Conservation (phyloP, 1,139 yeast genomes). For the Kluyveromyces sp. region DNA sequence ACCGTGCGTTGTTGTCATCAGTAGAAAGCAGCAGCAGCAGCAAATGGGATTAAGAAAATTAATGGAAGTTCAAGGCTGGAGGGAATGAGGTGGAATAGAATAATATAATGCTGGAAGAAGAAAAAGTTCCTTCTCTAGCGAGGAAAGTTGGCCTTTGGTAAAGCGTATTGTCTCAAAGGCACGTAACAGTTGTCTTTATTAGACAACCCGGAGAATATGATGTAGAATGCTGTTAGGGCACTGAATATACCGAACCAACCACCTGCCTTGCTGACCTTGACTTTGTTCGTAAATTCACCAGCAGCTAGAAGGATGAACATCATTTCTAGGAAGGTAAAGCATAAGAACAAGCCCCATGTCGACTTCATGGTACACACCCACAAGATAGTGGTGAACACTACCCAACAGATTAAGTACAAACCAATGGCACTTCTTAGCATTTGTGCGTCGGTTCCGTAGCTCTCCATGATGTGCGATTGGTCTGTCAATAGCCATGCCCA, state of each 20-base stretch:
- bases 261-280: constrained; percentile 49
- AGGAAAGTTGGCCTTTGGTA: constrained; percentile 36
- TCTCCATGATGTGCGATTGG: constrained; percentile 45
- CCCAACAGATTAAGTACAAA: constrained; percentile 59
- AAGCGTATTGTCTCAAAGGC: constrained; percentile 47
- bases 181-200: constrained; percentile 54
- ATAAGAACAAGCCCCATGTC: constrained; percentile 49
- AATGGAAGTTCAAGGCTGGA: too few species aligned
- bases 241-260: constrained; percentile 60
- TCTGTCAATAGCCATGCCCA: constrained; percentile 52
- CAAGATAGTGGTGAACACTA: constrained; percentile 51
- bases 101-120: not conserved
- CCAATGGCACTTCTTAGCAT: constrained; percentile 48
- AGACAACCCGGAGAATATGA: constrained; percentile 65
- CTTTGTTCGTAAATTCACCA: constrained; percentile 44
- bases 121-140: not conserved
- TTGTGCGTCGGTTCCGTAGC: constrained; percentile 38
- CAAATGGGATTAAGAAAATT: too few species aligned
- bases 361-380: constrained; percentile 54
- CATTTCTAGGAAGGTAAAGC: constrained; percentile 46
- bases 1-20: too few species aligned
- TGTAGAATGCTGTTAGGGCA: constrained; percentile 53
- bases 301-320: constrained; percentile 53
- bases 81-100: too few species aligned
- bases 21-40: too few species aligned